Base-by-base conservation (phyloP, 176 grass and related monocot species). In the Bolboschoenus planiculmis region DNA sequence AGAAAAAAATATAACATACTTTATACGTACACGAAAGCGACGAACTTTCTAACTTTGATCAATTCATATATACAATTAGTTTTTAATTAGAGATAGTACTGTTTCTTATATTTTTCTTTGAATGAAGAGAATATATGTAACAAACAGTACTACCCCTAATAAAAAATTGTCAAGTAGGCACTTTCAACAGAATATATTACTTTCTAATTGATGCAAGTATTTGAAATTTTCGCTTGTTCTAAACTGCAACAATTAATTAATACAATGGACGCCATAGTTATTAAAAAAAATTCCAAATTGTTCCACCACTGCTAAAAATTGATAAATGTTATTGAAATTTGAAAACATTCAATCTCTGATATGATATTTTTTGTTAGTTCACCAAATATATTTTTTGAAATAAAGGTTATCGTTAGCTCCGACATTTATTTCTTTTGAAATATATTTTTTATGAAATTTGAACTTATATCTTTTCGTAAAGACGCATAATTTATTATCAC, bases 111-210 rank as follows among this genome's bases (percentile, higher is more conserved):
- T 47, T 14, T 74, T 31, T 33, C 0, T 44, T 1, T 44, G 2
- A 7, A 0, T 44, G 42, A 7, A 1, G 5, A 7, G 42, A 3
- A 2, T 50, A 26, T 74, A 47, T 46, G n/a, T n/a, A n/a, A n/a
- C n/a, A n/a, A n/a, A n/a, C n/a, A n/a, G n/a, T n/a, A n/a, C n/a
- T n/a, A n/a, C n/a, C n/a, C n/a, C n/a, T n/a, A n/a, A n/a, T n/a
- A n/a, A n/a, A n/a, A n/a, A n/a, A n/a, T 73, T 73, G 67, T 24
- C 66, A 71, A 71, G 66, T 42, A 43, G 66, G 58, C n/a, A n/a
- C n/a, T n/a, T n/a, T n/a, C n/a, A n/a, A 42, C 7, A 71, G 36
- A 43, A 40, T 43, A 71, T 30, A n/a, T 23, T 13, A 6, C n/a
- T 39, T 20, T 3, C 1, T 4, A 40, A 42, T 71, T 43, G 37